Evolutionary conservation across 345 rosid genomes (phyloP).

Genomic region (Physaria fendleri): DNA sequence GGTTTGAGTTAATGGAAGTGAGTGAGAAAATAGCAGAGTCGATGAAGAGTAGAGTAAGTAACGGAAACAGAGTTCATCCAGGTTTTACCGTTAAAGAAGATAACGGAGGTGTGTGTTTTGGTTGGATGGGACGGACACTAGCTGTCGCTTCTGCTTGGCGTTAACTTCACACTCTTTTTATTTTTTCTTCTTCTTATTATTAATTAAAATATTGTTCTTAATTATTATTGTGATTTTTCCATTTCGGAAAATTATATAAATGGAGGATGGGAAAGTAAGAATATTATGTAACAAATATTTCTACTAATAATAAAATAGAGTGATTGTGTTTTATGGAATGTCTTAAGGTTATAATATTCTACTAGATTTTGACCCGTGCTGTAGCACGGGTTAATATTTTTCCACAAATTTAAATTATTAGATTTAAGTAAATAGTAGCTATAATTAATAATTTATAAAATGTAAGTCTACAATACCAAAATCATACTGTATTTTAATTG

Average conservation of each 20-base stretch:
- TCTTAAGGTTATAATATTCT: constrained; percentile 35
- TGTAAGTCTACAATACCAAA: too few species aligned
- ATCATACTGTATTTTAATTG: too few species aligned
- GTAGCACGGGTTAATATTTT: too few species aligned
- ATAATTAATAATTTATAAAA: too few species aligned
- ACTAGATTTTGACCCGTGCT: too few species aligned
- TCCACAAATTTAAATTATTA: too few species aligned
- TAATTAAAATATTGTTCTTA: constrained; percentile 33
- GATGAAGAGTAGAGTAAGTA: constrained; percentile 43
- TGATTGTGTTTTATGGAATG: constrained; percentile 16
- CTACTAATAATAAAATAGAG: constrained; percentile 31
- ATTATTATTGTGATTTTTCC: constrained; percentile 19
- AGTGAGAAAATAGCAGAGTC: constrained; percentile 53
- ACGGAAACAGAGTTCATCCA: constrained; percentile 43
- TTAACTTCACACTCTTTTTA: constrained; percentile 38
- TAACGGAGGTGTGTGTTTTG: constrained; percentile 73
- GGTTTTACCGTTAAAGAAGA: constrained; percentile 79
- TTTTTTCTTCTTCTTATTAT: constrained; percentile 4
- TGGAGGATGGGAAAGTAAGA: constrained; percentile 24
- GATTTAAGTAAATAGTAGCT: too few species aligned
- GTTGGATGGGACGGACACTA: constrained; percentile 86
- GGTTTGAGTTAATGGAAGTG: constrained; percentile 58
- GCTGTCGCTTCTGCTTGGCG: constrained; percentile 98
- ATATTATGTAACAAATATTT: constrained; percentile 30
- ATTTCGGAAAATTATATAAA: constrained; percentile 31